Evolutionary conservation across 2,329 filamentous ascomycete species (phyloP).

Genomic region (Fusarium multiceps): DNA sequence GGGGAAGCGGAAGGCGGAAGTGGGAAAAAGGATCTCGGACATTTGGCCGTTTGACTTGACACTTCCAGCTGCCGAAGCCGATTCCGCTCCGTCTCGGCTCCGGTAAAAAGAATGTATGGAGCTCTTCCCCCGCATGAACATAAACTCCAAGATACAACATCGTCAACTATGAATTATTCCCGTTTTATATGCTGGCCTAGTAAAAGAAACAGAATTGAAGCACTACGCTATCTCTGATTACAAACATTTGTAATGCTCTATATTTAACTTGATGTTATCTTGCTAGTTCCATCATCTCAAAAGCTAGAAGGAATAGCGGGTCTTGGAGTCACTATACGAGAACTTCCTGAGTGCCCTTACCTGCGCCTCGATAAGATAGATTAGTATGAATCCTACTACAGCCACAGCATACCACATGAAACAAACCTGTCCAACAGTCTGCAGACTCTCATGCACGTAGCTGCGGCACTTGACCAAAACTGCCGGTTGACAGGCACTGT

Average conservation of each 20-base stretch:
- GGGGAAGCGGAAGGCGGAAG: constrained; percentile 10
- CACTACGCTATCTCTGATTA: background rate
- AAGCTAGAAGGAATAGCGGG: background rate
- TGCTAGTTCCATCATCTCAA: background rate
- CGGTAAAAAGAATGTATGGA: constrained; percentile 17
- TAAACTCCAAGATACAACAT: background rate
- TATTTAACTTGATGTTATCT: background rate
- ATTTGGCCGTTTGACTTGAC: constrained; percentile 10
- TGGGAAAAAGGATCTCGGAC: background rate
- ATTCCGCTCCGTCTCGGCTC: constrained; percentile 29
- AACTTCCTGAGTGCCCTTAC: background rate
- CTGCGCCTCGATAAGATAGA: too few relatives aligned
- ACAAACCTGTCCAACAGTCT: background rate
- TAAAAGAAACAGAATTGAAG: background rate
- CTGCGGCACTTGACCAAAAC: constrained; percentile 1
- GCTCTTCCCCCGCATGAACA: background rate
- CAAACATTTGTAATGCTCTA: background rate
- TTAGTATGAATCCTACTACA: background rate
- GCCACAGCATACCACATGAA: background rate
- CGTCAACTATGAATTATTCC: constrained; percentile 5
- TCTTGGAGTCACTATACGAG: background rate
- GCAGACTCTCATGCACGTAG: background rate
- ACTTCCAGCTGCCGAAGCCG: constrained; percentile 27
- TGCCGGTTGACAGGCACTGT: constrained; percentile 1
- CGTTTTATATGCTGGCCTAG: background rate